Evolutionary conservation across 139 green algal species (phyloP).

Genomic region (Micractinium conductrix): DNA sequence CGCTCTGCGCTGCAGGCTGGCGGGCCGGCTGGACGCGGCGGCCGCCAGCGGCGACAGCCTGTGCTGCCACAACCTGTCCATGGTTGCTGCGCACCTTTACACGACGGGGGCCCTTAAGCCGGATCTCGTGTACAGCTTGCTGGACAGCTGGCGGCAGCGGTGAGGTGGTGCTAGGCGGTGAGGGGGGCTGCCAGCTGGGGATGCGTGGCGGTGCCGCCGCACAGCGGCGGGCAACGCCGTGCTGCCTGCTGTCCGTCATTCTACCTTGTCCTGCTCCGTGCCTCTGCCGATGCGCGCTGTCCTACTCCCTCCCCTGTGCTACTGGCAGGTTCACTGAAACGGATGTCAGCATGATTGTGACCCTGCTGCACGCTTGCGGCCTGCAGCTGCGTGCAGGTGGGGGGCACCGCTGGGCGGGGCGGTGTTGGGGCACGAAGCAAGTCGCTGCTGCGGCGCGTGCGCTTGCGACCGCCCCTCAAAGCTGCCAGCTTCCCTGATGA

Average conservation of each 20-base stretch:
- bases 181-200: too few species aligned
- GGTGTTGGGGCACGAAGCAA: too few species aligned
- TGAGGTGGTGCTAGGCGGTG: slow-evolving; percentile 16
- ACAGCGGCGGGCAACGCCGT: too few species aligned
- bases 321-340: slow-evolving; percentile 64
- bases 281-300: background rate
- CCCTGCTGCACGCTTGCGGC: slow-evolving; percentile 62
- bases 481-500: too few species aligned
- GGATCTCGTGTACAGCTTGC: slow-evolving; percentile 62
- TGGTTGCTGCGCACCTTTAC: slow-evolving; percentile 67
- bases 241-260: background rate
- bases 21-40: slow-evolving; percentile 32
- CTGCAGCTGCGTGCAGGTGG: slow-evolving; percentile 63
- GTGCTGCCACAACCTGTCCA: slow-evolving; percentile 65
- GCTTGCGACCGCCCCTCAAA: too few species aligned
- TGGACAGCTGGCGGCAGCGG: slow-evolving; percentile 38
- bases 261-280: too few species aligned
- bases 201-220: too few species aligned
- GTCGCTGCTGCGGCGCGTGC: too few species aligned
- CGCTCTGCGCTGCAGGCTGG: slow-evolving; percentile 20
- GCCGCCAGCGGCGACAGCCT: slow-evolving; percentile 40
- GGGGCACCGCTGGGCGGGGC: too few species aligned
- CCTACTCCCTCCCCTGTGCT: background rate
- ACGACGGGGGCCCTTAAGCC: slow-evolving; percentile 55
- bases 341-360: slow-evolving; percentile 69